Evolutionary conservation across 768 basidiomycete genomes (phyloP).

Genomic region (Rhodotorula sphaerocarpa): DNA sequence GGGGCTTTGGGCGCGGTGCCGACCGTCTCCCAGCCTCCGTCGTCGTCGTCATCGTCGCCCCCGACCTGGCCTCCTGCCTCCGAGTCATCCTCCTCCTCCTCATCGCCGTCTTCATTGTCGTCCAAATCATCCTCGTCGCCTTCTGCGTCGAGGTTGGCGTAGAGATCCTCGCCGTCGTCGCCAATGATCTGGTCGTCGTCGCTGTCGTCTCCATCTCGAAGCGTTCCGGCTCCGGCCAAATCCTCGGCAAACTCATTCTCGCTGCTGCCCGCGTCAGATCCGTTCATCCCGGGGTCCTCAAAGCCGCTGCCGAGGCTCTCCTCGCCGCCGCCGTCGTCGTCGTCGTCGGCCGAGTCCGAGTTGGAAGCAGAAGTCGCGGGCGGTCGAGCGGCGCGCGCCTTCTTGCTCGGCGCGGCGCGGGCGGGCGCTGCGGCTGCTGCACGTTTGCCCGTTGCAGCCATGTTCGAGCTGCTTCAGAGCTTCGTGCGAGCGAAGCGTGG

Average conservation of each 20-base stretch:
- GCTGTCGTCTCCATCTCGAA: constrained; percentile 16
- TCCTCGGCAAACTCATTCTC: constrained; percentile 17
- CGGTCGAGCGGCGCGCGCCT: constrained; percentile 3
- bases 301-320: neutral
- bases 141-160: constrained; percentile 4
- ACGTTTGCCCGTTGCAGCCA: constrained; percentile 7
- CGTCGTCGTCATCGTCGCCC: neutral
- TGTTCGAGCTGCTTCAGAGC: too few species aligned
- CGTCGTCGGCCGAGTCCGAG: neutral
- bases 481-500: too few species aligned
- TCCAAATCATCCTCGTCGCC: constrained; percentile 30
- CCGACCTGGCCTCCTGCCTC: neutral
- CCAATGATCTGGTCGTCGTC: constrained; percentile 32
- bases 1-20: neutral
- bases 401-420: neutral
- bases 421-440: neutral
- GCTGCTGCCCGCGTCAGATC: constrained; percentile 12
- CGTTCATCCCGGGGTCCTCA: neutral
- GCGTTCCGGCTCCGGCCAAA: constrained; percentile 22
- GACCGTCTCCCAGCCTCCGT: constrained; percentile 14
- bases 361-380: too few species aligned
- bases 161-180: constrained; percentile 33
- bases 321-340: neutral
- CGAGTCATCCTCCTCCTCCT: constrained; percentile 11
- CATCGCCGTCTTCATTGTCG: constrained; percentile 20